phyloP scores from a whole-genome alignment of 768 basidiomycete genomes.

The Postia placenta region DNA sequence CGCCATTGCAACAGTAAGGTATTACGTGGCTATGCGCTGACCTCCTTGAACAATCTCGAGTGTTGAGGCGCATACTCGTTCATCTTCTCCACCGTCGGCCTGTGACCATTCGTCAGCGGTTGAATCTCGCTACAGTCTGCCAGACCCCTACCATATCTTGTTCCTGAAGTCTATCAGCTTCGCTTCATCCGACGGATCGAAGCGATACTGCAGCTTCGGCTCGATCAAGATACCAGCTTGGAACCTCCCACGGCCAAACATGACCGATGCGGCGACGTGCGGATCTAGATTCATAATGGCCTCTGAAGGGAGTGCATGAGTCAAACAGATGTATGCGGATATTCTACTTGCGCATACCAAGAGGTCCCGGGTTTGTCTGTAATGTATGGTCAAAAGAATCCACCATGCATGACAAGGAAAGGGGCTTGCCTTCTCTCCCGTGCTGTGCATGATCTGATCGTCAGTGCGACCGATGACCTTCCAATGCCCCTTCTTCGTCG shows the following conservation, averaged over 20 bases:
- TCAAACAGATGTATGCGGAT: background rate
- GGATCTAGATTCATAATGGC: slow-evolving; percentile 29
- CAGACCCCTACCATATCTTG: slow-evolving; percentile 26
- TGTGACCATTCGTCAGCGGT: too few species aligned
- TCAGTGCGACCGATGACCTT: slow-evolving; percentile 36
- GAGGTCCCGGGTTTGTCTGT: slow-evolving; percentile 33
- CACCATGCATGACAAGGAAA: background rate
- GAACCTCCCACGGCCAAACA: slow-evolving; percentile 36
- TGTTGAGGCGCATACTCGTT: slow-evolving; percentile 39
- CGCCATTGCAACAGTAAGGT: background rate
- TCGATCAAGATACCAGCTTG: slow-evolving; percentile 36
- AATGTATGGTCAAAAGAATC: background rate
- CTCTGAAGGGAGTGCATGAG: slow-evolving; percentile 19
- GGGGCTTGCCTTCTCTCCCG: slow-evolving; percentile 34
- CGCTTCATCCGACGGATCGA: slow-evolving; percentile 26
- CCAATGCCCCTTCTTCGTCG: slow-evolving; percentile 29
- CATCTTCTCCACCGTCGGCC: slow-evolving; percentile 29
- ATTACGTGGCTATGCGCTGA: slow-evolving; percentile 6
- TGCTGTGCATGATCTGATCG: slow-evolving; percentile 39
- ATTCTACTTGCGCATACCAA: too few species aligned
- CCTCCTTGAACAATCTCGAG: slow-evolving; percentile 43
- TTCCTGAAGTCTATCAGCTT: slow-evolving; percentile 28
- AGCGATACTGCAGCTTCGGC: slow-evolving; percentile 22
- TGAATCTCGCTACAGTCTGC: too few species aligned
- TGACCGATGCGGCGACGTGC: slow-evolving; percentile 25